phyloP scores from a whole-genome alignment of 306 rosid genomes.

The Myrica gale region DNA sequence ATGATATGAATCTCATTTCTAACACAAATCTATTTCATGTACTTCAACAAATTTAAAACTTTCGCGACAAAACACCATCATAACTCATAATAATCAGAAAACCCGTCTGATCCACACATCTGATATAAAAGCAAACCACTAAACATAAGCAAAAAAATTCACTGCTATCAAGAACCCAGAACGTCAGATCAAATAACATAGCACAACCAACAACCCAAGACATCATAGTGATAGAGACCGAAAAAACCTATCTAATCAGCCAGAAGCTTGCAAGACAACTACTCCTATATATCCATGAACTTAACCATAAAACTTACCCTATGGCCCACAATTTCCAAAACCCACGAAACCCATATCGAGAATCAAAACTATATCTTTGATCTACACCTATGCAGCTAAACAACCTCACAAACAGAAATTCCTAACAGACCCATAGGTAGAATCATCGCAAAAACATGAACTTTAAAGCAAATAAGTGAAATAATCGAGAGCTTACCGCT shows the following conservation, averaged over 20 bases:
- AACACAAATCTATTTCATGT: not conserved
- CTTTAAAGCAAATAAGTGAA: not conserved
- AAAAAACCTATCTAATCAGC: slow-evolving; percentile 5
- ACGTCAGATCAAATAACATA: not conserved
- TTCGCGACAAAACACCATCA: not conserved
- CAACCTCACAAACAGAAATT: slow-evolving; percentile 14
- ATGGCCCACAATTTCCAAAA: slow-evolving; percentile 1
- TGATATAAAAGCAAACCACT: not conserved
- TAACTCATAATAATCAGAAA: not conserved
- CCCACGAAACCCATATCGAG: not conserved
- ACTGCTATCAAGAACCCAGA: not conserved
- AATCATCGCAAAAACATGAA: slow-evolving; percentile 9
- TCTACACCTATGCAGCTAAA: slow-evolving; percentile 25
- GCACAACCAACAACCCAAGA: not conserved
- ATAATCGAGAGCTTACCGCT: slow-evolving; percentile 49
- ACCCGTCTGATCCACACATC: not conserved
- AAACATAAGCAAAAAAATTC: not conserved
- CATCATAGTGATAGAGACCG: not conserved
- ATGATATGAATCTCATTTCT: not conserved
- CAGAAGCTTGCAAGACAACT: not conserved
- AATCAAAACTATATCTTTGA: slow-evolving; percentile 4
- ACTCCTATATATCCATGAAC: not conserved
- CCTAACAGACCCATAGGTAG: slow-evolving; percentile 7
- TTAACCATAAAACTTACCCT: not conserved
- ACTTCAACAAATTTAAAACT: not conserved